Evolutionary conservation across 2,329 filamentous ascomycete genomes (phyloP), one percentile per base, ranked within the genome.

Genomic region (Alternaria brassicicola): DNA sequence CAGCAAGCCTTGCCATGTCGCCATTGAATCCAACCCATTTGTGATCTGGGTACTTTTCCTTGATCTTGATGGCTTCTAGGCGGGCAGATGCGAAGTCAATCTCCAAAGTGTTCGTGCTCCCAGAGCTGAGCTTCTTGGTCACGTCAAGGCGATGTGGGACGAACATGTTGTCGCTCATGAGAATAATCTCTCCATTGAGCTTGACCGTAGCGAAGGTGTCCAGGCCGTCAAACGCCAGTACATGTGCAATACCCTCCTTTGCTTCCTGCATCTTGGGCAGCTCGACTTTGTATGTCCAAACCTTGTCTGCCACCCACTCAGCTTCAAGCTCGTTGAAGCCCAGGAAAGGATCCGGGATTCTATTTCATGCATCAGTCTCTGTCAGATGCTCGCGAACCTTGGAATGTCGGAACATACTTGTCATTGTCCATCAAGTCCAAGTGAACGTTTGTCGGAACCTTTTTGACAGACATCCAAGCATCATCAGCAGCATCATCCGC

Each of bases 121-220:
- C 65, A 3, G 66, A 54, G 17, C 78, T 66, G 35, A 86, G 65
- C 9, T 75, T 62, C 2, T 77, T 64, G 0, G 80, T 82, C 28
- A 89, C 77, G 54, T 84, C 73, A 19, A 88, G 73, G 0, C 86
- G 81, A 63, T 88, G 80, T 7, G 82, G 80, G n/a, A 86, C 67
- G 67, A 87, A 89, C 86, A 88, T 88, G 72, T 89, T 89, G 61
- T 87, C 84, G 9, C 83, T 82, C 59, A 81, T 72, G 12, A 88
- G 76, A 7, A 89, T 83, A 25, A 78, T 70, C 1, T 77, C 67
- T 9, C 80, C 84, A 64, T 89, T 87, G 17, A 89, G 78, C 9
- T 67, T 79, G 33, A 88, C 85, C 0, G 80, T 84, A 0, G 86
- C 85, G 62, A 87, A 88, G 0, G 87, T 89, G 67, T 89, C 87